These are phyloP conservation scores for Suhomyces prunicola DNA, from an alignment of 805 yeast genomes.

Conservation along the genomic window DNA sequence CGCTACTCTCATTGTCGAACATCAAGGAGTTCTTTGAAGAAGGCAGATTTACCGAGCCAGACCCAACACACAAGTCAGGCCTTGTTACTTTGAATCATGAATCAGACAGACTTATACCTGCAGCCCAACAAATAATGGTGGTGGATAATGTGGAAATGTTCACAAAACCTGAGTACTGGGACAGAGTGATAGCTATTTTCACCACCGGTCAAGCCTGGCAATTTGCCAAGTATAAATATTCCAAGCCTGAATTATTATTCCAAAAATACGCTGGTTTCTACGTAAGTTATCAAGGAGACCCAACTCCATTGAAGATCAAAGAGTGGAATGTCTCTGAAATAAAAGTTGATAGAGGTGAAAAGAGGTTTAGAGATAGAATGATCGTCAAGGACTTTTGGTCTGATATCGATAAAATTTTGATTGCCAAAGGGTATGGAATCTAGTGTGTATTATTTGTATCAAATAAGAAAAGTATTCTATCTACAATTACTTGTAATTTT, in stretches of 20 bases:
- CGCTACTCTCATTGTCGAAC: conserved; percentile 38
- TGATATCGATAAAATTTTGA: conserved; percentile 68
- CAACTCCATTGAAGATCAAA: conserved; percentile 67
- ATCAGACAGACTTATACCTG: conserved; percentile 48
- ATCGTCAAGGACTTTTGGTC: conserved; percentile 85
- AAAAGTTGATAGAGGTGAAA: conserved; percentile 69
- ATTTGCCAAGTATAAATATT: conserved; percentile 80
- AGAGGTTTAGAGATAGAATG: conserved; percentile 85
- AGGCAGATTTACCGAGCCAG: conserved; percentile 62
- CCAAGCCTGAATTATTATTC: conserved; percentile 75
- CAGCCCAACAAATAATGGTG: conserved; percentile 66
- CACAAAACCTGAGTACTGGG: conserved; percentile 96
- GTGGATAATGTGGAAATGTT: conserved; percentile 82
- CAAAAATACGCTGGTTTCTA: conserved; percentile 82
- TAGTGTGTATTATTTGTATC: conserved; percentile 3
- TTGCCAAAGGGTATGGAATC: conserved; percentile 55
- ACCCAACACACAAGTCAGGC: conserved; percentile 32
- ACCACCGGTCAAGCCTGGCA: conserved; percentile 99
- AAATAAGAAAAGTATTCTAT: neutral
- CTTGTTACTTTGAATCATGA: conserved; percentile 52
- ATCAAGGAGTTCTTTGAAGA: conserved; percentile 55
- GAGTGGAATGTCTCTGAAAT: conserved; percentile 89
- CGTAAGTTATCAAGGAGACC: conserved; percentile 73
- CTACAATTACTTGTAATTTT: conserved; percentile 32
- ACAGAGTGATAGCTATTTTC: conserved; percentile 89